A percentile compares a stretch with the other conserved stretches of the same genome.
phyloP scores from a whole-genome alignment of 164 flowering plant species.

The Taxillus chinensis region DNA sequence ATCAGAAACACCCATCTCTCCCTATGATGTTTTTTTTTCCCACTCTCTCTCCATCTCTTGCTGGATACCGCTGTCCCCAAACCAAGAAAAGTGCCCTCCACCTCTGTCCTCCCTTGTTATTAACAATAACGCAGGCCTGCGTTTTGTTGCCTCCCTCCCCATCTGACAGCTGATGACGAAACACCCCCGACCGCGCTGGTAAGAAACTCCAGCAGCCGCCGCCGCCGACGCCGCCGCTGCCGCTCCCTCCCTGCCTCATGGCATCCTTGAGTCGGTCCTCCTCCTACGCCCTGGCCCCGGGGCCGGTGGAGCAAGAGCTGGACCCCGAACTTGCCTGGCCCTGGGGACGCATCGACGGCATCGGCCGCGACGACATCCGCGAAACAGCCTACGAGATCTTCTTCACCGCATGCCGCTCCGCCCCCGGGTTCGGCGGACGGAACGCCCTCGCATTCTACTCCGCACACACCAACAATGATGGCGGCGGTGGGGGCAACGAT shows the following conservation, averaged over 20 bases:
- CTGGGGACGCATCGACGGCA: conserved; percentile 31
- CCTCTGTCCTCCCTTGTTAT: too few species aligned
- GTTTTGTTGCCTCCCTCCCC: too few species aligned
- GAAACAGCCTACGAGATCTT: conserved; percentile 81
- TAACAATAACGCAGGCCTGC: not conserved
- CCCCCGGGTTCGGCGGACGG: conserved; percentile 79
- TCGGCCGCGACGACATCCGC: conserved; percentile 55
- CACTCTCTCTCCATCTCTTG: too few species aligned
- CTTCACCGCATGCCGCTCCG: conserved; percentile 79
- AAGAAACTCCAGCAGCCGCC: too few species aligned
- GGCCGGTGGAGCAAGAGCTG: conserved; percentile 3
- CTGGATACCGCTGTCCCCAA: too few species aligned
- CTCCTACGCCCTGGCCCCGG: not conserved
- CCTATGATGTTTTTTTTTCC: too few species aligned
- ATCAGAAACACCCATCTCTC: not conserved
- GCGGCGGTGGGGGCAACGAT: conserved; percentile 7
- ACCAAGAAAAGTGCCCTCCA: too few species aligned
- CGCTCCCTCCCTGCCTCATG: not conserved
- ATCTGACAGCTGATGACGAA: not conserved
- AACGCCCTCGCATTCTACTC: conserved; percentile 8
- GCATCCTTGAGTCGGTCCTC: too few species aligned
- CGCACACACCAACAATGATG: not conserved
- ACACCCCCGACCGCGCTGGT: not conserved
- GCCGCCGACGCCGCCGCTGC: too few species aligned
- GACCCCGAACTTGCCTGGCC: conserved; percentile 55